Evolutionary conservation across 164 flowering plant species (phyloP).

Genomic region (Pachysandra terminalis): DNA sequence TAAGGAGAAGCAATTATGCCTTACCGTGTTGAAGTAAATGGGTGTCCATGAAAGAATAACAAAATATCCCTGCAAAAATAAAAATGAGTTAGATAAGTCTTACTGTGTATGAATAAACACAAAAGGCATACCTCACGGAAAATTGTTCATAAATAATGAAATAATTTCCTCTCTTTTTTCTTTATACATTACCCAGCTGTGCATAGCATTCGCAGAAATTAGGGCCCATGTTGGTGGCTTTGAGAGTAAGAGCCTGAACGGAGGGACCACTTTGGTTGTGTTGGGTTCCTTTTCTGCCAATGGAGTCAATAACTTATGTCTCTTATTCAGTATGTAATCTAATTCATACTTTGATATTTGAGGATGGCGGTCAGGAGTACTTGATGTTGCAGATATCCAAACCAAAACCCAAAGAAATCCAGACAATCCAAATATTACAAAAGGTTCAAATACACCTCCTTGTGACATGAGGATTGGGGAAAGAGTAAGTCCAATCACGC

Average conservation of each 20-base stretch:
- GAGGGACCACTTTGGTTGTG: conserved; percentile 55
- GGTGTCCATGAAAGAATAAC: conserved; percentile 99
- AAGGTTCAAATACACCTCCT: conserved; percentile 88
- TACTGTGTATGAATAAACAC: neutral
- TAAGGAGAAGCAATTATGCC: conserved; percentile 10
- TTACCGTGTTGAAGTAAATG: conserved; percentile 82
- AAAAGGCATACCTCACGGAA: neutral
- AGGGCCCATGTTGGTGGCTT: conserved; percentile 87
- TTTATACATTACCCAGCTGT: conserved; percentile 79
- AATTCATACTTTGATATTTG: conserved; percentile 84
- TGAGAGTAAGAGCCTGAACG: conserved; percentile 75
- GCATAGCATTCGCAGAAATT: conserved; percentile 89
- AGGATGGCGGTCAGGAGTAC: conserved; percentile 63
- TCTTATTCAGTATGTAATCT: conserved; percentile 50
- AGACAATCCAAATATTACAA: conserved; percentile 89
- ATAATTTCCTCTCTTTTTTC: neutral
- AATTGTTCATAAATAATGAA: neutral
- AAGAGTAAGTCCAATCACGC: conserved; percentile 79
- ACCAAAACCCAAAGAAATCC: conserved; percentile 97
- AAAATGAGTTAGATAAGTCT: neutral
- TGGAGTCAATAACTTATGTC: conserved; percentile 21
- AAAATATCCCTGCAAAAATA: conserved; percentile 74
- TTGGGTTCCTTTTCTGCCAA: conserved; percentile 26
- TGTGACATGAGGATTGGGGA: conserved; percentile 98
- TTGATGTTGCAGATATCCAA: conserved; percentile 85